Evolutionary conservation across 2,329 filamentous ascomycete species (phyloP).

Genomic region (Fusarium devonianum): DNA sequence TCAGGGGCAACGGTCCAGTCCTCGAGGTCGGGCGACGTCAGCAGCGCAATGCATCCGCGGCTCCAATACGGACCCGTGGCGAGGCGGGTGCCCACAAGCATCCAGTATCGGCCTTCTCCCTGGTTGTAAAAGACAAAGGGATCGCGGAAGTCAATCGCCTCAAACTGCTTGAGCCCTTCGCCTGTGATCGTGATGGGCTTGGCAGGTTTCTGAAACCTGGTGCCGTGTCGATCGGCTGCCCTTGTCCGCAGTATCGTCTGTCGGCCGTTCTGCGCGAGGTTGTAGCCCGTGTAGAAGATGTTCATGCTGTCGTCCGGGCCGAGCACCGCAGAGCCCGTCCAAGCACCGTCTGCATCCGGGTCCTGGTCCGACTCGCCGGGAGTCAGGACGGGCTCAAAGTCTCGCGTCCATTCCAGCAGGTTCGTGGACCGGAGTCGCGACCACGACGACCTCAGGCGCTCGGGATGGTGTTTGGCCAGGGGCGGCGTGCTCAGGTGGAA

Average conservation of each 20-base stretch:
- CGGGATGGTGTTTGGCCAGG: slow-evolving; percentile 45
- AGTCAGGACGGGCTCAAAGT: slow-evolving; percentile 34
- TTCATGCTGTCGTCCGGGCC: slow-evolving; percentile 46
- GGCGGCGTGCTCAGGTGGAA: slow-evolving; percentile 47
- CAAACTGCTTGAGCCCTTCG: slow-evolving; percentile 36
- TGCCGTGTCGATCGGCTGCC: slow-evolving; percentile 39
- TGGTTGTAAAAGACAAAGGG: slow-evolving; percentile 47
- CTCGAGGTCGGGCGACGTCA: slow-evolving; percentile 46
- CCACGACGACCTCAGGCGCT: slow-evolving; percentile 45
- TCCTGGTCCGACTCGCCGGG: slow-evolving; percentile 31
- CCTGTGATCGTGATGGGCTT: slow-evolving; percentile 37
- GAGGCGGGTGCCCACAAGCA: slow-evolving; percentile 48
- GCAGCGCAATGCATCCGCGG: slow-evolving; percentile 47
- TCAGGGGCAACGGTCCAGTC: slow-evolving; percentile 43
- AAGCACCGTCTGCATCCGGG: slow-evolving; percentile 45
- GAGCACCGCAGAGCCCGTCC: slow-evolving; percentile 46
- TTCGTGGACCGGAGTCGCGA: slow-evolving; percentile 43
- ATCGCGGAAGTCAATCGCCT: slow-evolving; percentile 49
- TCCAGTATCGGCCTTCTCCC: slow-evolving; percentile 44
- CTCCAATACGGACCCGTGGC: slow-evolving; percentile 44
- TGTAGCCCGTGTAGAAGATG: slow-evolving; percentile 50
- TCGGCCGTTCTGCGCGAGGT: slow-evolving; percentile 40
- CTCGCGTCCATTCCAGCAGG: slow-evolving; percentile 44
- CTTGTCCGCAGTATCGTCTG: slow-evolving; percentile 45
- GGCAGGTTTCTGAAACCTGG: slow-evolving; percentile 36